Base-by-base conservation (phyloP, 2,329 filamentous ascomycete species). In the Paraphaeosphaeria sporulosa region DNA sequence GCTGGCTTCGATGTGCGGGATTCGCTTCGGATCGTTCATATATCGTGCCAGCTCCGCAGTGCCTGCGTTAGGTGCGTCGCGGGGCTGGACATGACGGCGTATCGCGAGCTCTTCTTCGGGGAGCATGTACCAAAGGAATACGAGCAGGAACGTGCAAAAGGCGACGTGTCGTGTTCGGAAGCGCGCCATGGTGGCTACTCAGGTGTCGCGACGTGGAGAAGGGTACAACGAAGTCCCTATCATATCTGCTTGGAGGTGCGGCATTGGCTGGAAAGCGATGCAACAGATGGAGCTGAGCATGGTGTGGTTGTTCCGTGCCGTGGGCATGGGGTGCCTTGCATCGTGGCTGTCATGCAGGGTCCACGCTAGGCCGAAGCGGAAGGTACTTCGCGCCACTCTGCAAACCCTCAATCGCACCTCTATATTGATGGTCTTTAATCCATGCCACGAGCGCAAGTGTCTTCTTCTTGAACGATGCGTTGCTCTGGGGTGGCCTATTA, bases 91-190 rank as follows among this genome's bases (percentile, higher is more conserved):
- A n/a, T 62, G 21, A 48, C 50, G 64, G 25, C 64, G 43, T 7
- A 64, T 36, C 5, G 61, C 46, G 30, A 55, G 48, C 32, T 67
- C 40, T 30, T 71, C 57, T 21, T 38, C 27, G 2, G 72, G 71
- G 4, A 76, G 59, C 50, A 71, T 65, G 48, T 66, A 67, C 59
- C 71, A 76, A 30, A 75, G 49, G 55, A 69, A 67, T 27, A 76
- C 43, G 40, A 75, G 17, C 34, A 75, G 59, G 27, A 69, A 34
- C 25, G 69, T 68, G 61, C 69, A 69, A 38, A 73, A 44, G 10
- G 61, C 63, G 17, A 73, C 65, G 60, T 71, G 68, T 55, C 73
- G 68, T 27, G 62, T 67, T 54, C 73, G 73, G 52, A 76, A 61
- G 40, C 71, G 71, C 55, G 70, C 66, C 72, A 75, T 75, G 23